Percentiles rank a stretch among this genome's conserved stretches.
These are phyloP conservation scores for Coemansia sp. DNA, from an alignment of 192 early-diverging fungal genomes.

Conservation along the genomic window DNA sequence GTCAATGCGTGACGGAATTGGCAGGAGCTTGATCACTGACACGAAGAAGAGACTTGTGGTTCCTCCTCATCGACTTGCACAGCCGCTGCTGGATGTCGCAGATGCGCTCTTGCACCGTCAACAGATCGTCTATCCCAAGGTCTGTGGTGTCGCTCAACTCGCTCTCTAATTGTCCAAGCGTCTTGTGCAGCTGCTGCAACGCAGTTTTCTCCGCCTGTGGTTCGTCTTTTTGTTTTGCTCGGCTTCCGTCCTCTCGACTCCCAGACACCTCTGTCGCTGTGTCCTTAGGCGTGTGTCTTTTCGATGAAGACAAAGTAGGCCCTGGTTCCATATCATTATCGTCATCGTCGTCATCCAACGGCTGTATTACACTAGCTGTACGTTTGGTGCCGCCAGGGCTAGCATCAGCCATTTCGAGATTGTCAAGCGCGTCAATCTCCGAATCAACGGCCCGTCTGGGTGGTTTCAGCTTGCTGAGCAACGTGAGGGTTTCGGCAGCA, in stretches of 20 bases:
- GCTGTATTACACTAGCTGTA: not conserved
- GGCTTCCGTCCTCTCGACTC: not conserved
- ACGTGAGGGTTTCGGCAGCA: not conserved
- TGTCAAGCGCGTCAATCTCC: not conserved
- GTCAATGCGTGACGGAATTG: not conserved
- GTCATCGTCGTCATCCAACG: not conserved
- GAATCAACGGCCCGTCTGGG: not conserved
- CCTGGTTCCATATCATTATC: not conserved
- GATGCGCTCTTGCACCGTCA: slow-evolving; percentile 20
- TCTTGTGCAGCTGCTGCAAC: slow-evolving; percentile 11
- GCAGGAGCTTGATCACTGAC: not conserved
- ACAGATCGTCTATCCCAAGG: slow-evolving; percentile 4
- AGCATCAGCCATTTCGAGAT: not conserved
- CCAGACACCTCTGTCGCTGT: not conserved
- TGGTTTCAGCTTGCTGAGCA: not conserved
- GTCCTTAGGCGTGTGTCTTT: not conserved
- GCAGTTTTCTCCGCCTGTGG: not conserved
- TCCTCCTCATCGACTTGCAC: slow-evolving; percentile 16
- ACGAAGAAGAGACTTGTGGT: not conserved
- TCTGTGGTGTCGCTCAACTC: not conserved
- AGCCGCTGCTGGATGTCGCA: slow-evolving; percentile 24
- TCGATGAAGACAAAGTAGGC: not conserved
- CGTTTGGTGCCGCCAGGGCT: not conserved
- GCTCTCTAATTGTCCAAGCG: slow-evolving; percentile 23
- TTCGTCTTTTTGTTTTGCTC: not conserved